A percentile compares a stretch with the other conserved stretches of the same genome.
These are phyloP conservation scores for Rhodotorula babjevae DNA, from an alignment of 768 basidiomycete genomes.

Conservation along the genomic window DNA sequence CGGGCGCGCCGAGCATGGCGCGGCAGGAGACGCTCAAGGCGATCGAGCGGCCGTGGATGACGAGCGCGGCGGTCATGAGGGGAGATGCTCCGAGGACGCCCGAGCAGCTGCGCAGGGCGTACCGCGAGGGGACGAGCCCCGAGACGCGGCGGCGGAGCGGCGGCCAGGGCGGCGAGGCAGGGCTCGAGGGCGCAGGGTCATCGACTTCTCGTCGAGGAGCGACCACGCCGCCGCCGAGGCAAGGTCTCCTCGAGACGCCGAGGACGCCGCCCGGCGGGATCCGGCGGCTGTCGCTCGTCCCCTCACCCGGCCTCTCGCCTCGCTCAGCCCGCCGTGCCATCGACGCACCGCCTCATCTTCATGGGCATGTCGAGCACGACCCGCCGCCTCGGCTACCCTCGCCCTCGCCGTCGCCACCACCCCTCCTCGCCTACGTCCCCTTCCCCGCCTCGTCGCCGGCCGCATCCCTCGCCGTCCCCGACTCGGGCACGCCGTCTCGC, in stretches of 20 bases:
- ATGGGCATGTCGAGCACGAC: too few relatives aligned
- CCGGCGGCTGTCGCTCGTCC: too few relatives aligned
- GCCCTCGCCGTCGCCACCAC: neutral
- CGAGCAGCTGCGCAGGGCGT: conserved; percentile 1
- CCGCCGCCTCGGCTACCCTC: neutral
- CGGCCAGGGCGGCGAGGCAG: neutral
- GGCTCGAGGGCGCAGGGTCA: too few relatives aligned
- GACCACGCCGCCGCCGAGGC: too few relatives aligned
- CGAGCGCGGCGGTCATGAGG: neutral
- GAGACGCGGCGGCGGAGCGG: neutral
- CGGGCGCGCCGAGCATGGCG: conserved; percentile 17
- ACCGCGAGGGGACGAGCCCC: neutral
- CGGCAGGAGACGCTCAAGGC: conserved; percentile 22
- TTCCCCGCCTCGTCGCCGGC: neutral
- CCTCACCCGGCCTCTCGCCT: too few relatives aligned
- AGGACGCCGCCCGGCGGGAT: too few relatives aligned
- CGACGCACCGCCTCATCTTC: too few relatives aligned
- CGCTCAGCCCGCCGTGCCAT: too few relatives aligned
- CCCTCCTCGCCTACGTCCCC: neutral
- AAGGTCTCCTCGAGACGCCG: too few relatives aligned
- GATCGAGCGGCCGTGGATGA: conserved; percentile 5
- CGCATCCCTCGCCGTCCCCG: neutral
- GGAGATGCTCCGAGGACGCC: neutral
- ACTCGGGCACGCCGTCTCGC: neutral
- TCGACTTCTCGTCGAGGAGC: too few relatives aligned